These are phyloP conservation scores for Cytospora piceicola DNA, from an alignment of 2,329 filamentous ascomycete genomes.

Conservation along the genomic window DNA sequence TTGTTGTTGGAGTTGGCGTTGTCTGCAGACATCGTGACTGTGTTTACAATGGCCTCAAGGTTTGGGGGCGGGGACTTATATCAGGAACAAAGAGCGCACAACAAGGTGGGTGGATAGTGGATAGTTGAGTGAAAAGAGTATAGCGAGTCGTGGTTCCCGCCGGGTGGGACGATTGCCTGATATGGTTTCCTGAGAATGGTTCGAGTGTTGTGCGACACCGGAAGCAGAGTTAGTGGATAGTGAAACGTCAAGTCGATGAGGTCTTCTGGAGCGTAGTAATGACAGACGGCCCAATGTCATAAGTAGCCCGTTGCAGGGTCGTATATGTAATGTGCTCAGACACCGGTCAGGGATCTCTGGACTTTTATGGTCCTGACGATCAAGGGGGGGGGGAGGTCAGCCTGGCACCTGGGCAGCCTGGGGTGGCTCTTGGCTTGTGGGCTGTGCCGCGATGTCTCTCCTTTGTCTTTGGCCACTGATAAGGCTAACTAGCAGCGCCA, in stretches of 20 bases:
- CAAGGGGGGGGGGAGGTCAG: conserved; percentile 1
- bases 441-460: conserved; percentile 17
- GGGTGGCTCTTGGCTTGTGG: neutral
- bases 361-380: conserved; percentile 20
- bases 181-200: conserved; percentile 30
- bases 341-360: conserved; percentile 16
- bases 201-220: conserved; percentile 32
- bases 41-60: conserved; percentile 2
- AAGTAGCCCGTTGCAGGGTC: conserved; percentile 23
- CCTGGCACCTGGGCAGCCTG: too few relatives aligned
- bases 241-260: conserved; percentile 32
- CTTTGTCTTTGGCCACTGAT: conserved; percentile 24
- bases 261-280: conserved; percentile 19
- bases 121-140: neutral
- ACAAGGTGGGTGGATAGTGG: conserved; percentile 14
- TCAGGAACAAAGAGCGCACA: neutral
- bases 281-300: conserved; percentile 16
- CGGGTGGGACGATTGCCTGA: conserved; percentile 27
- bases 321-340: conserved; percentile 11
- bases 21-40: conserved; percentile 39
- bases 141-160: conserved; percentile 4
- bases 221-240: conserved; percentile 30
- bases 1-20: conserved; percentile 37
- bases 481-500: conserved; percentile 8
- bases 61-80: conserved; percentile 24